Percentiles rank a stretch among this genome's conserved stretches.
Evolutionary conservation across 306 rosid genomes (phyloP).

Genomic region (Canavalia ensiformis): DNA sequence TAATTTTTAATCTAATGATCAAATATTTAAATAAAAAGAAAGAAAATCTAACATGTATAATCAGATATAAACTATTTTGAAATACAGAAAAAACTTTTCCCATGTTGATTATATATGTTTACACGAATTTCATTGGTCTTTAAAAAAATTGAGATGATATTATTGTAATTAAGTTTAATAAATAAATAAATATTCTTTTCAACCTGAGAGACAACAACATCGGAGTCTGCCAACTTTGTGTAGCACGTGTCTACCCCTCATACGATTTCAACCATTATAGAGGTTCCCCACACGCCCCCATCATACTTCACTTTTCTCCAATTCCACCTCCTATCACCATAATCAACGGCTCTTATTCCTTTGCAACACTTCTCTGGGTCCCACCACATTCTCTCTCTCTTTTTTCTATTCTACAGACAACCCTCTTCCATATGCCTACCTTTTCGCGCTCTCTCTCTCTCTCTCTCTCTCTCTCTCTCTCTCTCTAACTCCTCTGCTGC

Average conservation of each 20-base stretch:
- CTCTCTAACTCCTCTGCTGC: slow-evolving; percentile 16
- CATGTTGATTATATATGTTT: too few species aligned
- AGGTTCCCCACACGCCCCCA: not conserved
- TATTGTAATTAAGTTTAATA: too few species aligned
- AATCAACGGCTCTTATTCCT: slow-evolving; percentile 50
- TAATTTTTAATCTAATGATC: too few species aligned
- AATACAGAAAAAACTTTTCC: too few species aligned
- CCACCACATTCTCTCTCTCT: slow-evolving; percentile 10
- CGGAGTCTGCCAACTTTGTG: not conserved
- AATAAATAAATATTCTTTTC: not conserved
- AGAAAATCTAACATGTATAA: too few species aligned
- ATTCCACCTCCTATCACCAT: slow-evolving; percentile 42
- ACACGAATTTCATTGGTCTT: too few species aligned
- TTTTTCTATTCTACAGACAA: not conserved
- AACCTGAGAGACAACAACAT: slow-evolving; percentile 23
- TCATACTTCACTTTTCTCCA: slow-evolving; percentile 17
- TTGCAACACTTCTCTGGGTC: not conserved
- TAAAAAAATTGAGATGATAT: too few species aligned
- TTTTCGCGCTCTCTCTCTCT: slow-evolving; percentile 25
- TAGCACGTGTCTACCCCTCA: slow-evolving; percentile 18
- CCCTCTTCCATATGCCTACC: not conserved
- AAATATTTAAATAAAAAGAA: too few species aligned
- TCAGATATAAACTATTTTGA: too few species aligned
- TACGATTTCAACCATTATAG: not conserved
- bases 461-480: slow-evolving; percentile 12